These are phyloP conservation scores for Xylariaceae sp. DNA, from an alignment of 2,329 filamentous ascomycete genomes.

Conservation along the genomic window DNA sequence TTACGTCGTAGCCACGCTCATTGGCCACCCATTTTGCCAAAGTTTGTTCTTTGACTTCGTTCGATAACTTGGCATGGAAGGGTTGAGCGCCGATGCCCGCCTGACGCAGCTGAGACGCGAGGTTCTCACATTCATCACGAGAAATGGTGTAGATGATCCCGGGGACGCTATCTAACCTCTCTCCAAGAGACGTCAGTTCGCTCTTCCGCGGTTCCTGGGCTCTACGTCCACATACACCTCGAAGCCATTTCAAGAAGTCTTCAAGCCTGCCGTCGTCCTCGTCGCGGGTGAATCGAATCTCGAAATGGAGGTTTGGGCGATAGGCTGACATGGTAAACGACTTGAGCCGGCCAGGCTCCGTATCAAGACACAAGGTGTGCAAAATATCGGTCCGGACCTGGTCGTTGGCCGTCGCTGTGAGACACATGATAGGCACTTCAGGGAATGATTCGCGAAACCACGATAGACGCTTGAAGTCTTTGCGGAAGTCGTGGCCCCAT, in stretches of 20 bases:
- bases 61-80: slow-evolving; percentile 66
- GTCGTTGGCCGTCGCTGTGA: slow-evolving; percentile 85
- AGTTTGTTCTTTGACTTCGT: slow-evolving; percentile 66
- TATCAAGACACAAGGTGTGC: slow-evolving; percentile 64
- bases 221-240: slow-evolving; percentile 66
- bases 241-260: slow-evolving; percentile 74
- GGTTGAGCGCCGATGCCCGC: slow-evolving; percentile 70
- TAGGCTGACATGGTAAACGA: slow-evolving; percentile 80
- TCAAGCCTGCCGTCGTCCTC: slow-evolving; percentile 67
- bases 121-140: slow-evolving; percentile 67
- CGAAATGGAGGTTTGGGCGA: slow-evolving; percentile 82
- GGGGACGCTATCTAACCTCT: slow-evolving; percentile 60
- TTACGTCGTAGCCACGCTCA: slow-evolving; percentile 75
- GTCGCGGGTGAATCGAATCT: slow-evolving; percentile 78
- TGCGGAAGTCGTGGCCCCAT: slow-evolving; percentile 98
- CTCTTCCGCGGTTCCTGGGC: slow-evolving; percentile 52
- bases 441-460: slow-evolving; percentile 83
- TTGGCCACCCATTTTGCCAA: slow-evolving; percentile 69
- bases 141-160: slow-evolving; percentile 79
- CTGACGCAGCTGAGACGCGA: slow-evolving; percentile 61
- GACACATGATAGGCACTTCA: slow-evolving; percentile 82
- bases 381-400: slow-evolving; percentile 81
- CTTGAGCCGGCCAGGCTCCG: slow-evolving; percentile 54
- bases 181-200: slow-evolving; percentile 52
- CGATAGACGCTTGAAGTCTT: slow-evolving; percentile 78